Percentiles rank a stretch among this genome's conserved stretches.
phyloP scores from a whole-genome alignment of 768 basidiomycete genomes.

The Auriculariales sp. region DNA sequence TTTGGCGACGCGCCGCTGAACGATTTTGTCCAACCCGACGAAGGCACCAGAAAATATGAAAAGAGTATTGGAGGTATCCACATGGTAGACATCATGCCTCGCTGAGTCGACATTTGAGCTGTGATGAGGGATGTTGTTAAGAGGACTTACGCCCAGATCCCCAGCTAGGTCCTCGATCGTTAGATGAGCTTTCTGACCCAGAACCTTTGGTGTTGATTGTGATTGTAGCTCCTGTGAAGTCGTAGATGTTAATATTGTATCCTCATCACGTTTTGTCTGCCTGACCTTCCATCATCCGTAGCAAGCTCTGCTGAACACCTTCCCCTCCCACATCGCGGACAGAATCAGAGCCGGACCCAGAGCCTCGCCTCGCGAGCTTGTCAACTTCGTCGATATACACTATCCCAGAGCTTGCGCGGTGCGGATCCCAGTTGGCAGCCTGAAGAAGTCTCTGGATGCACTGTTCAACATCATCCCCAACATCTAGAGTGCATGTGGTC shows the following conservation, averaged over 20 bases:
- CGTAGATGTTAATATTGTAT: not conserved
- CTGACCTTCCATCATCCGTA: conserved; percentile 84
- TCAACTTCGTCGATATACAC: conserved; percentile 95
- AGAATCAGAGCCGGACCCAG: conserved; percentile 19
- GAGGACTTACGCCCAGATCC: conserved; percentile 8
- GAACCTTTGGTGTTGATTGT: conserved; percentile 62
- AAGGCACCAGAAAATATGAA: conserved; percentile 94
- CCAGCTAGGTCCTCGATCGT: conserved; percentile 32
- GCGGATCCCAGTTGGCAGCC: conserved; percentile 80
- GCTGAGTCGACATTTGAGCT: conserved; percentile 24
- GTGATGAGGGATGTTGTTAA: not conserved
- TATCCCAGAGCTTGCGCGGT: conserved; percentile 85
- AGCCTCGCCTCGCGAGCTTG: conserved; percentile 49
- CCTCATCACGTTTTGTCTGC: not conserved
- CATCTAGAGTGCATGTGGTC: conserved; percentile 34
- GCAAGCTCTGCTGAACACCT: conserved; percentile 86
- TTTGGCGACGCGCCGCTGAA: conserved; percentile 68
- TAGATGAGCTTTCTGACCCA: conserved; percentile 17
- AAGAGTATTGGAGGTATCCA: conserved; percentile 84
- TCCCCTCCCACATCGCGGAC: conserved; percentile 87
- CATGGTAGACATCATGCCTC: conserved; percentile 52
- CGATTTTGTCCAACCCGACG: conserved; percentile 74
- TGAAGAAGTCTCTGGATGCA: conserved; percentile 77
- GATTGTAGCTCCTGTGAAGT: conserved; percentile 32
- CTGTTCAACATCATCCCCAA: conserved; percentile 94